Conservation (phyloP, 169 alveolate species). For the Eimeria maxima region DNA sequence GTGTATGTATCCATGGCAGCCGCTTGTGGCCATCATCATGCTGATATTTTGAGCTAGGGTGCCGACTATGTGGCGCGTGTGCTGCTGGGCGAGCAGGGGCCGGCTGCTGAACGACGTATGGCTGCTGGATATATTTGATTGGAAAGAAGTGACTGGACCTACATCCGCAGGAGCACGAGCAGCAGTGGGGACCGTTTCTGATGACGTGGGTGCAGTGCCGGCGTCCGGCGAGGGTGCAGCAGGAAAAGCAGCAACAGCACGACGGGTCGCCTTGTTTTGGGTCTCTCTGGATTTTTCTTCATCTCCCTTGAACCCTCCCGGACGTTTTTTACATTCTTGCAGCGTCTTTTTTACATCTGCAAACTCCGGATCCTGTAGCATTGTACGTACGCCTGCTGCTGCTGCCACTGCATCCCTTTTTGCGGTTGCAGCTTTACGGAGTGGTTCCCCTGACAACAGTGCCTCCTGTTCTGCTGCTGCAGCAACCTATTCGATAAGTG, state of each 20-base stretch:
- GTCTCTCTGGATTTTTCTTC: conserved; percentile 30
- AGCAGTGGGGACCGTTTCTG: not conserved
- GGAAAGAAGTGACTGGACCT: conserved; percentile 17
- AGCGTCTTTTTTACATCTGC: conserved; percentile 40
- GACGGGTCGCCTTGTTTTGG: conserved; percentile 23
- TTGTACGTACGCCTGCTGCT: conserved; percentile 17
- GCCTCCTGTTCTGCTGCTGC: too few relatives aligned
- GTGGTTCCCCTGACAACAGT: too few relatives aligned
- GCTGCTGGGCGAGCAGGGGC: conserved; percentile 40
- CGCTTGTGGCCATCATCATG: not conserved
- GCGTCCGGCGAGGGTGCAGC: not conserved
- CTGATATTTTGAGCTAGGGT: too few relatives aligned
- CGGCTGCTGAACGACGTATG: conserved; percentile 69
- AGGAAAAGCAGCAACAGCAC: not conserved
- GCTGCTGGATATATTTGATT: conserved; percentile 65
- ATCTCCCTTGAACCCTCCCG: conserved; percentile 61
- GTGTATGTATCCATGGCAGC: not conserved
- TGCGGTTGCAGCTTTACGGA: too few relatives aligned
- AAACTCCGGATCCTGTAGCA: conserved; percentile 57
- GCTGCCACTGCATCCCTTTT: too few relatives aligned
- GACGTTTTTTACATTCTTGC: conserved; percentile 64
- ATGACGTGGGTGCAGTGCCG: not conserved
- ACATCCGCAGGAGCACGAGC: not conserved
- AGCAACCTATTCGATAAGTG: not conserved
- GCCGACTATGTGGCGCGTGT: not conserved